Percentiles rank a stretch among this genome's conserved stretches.
Conservation (phyloP, 441 rosid genomes). For the Gossypium trilobum region DNA sequence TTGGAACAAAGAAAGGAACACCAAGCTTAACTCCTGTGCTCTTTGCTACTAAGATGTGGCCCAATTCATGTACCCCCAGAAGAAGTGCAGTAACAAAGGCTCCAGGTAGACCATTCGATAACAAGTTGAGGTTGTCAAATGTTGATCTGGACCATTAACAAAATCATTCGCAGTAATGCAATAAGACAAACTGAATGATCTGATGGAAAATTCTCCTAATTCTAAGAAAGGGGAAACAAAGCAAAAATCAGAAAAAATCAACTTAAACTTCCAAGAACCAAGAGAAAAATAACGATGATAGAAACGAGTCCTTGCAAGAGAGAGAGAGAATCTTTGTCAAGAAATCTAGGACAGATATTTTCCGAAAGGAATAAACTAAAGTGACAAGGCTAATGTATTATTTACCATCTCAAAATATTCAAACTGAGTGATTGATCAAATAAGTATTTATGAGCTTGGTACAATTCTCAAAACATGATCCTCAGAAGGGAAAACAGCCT, state of each 20-base stretch:
- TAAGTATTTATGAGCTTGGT: not conserved
- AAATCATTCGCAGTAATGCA: slow-evolving; percentile 8
- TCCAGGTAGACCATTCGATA: slow-evolving; percentile 74
- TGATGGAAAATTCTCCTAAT: not conserved
- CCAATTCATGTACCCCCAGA: slow-evolving; percentile 71
- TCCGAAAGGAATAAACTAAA: not conserved
- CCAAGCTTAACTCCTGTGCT: slow-evolving; percentile 63
- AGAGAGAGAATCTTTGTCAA: not conserved
- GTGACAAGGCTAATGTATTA: not conserved
- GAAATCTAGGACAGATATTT: not conserved
- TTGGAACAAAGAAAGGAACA: slow-evolving; percentile 86
- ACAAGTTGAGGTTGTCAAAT: slow-evolving; percentile 60
- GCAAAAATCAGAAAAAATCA: not conserved
- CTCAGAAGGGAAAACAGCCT: not conserved
- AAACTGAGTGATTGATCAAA: not conserved
- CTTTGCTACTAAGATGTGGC: slow-evolving; percentile 62
- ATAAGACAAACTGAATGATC: slow-evolving; percentile 5
- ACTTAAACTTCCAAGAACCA: not conserved
- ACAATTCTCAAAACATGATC: not conserved
- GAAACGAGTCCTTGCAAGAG: not conserved
- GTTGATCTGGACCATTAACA: slow-evolving; percentile 48
- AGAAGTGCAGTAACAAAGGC: slow-evolving; percentile 71
- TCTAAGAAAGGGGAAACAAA: not conserved
- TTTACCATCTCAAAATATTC: not conserved
- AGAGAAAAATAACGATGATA: not conserved